phyloP scores from a whole-genome alignment of 257 asterid species.

The Solanum dulcamara region DNA sequence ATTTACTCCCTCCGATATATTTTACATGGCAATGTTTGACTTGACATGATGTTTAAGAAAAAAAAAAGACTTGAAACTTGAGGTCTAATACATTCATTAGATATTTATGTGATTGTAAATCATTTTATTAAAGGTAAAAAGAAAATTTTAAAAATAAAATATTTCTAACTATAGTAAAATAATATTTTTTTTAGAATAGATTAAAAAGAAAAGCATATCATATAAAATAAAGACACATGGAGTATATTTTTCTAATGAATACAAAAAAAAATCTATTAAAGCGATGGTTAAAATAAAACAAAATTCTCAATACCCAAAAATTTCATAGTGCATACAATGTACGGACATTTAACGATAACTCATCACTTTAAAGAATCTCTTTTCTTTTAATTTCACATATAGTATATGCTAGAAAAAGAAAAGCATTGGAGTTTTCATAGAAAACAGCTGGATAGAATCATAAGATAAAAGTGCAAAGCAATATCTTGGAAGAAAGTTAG shows the following conservation, averaged over 20 bases:
- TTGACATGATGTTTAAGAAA: too few relatives aligned
- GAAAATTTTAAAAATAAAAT: too few relatives aligned
- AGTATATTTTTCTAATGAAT: not conserved
- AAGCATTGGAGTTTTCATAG: not conserved
- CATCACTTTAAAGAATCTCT: slow-evolving; percentile 15
- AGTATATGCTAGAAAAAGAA: not conserved
- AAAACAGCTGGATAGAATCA: not conserved
- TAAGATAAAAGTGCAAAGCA: not conserved
- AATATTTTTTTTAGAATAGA: too few relatives aligned
- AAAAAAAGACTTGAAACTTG: too few relatives aligned
- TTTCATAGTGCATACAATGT: slow-evolving; percentile 13
- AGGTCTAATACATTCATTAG: too few relatives aligned
- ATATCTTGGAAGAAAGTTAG: not conserved
- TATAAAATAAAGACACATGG: too few relatives aligned
- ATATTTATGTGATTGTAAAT: too few relatives aligned
- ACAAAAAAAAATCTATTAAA: not conserved
- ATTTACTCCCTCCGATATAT: too few relatives aligned
- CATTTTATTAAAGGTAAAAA: too few relatives aligned
- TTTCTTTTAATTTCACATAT: not conserved
- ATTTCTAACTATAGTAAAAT: too few relatives aligned
- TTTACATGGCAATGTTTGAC: too few relatives aligned
- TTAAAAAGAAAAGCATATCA: too few relatives aligned
- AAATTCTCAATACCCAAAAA: slow-evolving; percentile 6
- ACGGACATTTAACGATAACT: slow-evolving; percentile 1
- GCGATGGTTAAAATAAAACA: not conserved